phyloP scores from a whole-genome alignment of 1,284 basidiomycete genomes.

The Neonothopanus nambi region DNA sequence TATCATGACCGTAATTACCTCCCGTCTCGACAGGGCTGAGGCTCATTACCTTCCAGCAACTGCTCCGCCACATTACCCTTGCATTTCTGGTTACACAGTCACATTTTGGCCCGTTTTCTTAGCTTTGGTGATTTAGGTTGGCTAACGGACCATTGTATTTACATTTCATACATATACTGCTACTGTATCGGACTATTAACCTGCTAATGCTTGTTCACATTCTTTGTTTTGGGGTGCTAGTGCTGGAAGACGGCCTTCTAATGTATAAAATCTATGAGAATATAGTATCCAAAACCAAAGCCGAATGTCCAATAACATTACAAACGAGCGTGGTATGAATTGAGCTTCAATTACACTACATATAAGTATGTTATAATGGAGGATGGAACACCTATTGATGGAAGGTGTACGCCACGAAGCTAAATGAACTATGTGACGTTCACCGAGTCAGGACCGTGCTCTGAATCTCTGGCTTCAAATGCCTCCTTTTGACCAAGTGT shows the following conservation, averaged over 20 bases:
- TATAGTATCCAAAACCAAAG: no score
- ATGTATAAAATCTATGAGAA: background rate
- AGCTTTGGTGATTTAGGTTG: background rate
- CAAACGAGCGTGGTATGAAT: no score
- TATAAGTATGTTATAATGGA: no score
- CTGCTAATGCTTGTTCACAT: constrained; percentile 1
- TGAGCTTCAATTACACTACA: no score
- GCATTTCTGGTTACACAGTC: background rate
- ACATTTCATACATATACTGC: constrained; percentile 2
- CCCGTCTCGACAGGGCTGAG: background rate
- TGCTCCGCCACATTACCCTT: background rate
- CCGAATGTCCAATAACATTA: no score
- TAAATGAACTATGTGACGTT: background rate
- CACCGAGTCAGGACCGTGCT: background rate
- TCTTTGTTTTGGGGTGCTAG: background rate
- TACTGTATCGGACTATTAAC: constrained; percentile 1
- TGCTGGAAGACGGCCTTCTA: background rate
- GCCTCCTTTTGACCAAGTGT: background rate
- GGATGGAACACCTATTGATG: no score
- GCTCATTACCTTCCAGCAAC: background rate
- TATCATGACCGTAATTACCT: background rate
- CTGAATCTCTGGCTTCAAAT: background rate
- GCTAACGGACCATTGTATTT: constrained; percentile 1
- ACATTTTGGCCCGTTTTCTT: background rate
- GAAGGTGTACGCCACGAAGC: no score